Base-by-base conservation (phyloP, 306 rosid genomes). In the Quercus aquifolioides region DNA sequence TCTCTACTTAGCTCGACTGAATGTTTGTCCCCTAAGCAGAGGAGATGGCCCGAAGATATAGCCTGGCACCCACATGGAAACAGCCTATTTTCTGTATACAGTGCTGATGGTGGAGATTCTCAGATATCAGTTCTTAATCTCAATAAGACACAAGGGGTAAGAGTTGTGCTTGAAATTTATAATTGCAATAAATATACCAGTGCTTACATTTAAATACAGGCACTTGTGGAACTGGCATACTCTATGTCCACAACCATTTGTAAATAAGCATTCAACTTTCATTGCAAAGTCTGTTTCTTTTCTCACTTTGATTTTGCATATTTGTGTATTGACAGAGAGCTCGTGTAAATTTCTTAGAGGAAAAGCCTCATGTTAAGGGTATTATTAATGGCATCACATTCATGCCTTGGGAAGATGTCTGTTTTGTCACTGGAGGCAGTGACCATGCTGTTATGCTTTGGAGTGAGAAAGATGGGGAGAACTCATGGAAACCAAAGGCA, bases 21-120 rank as follows among this genome's bases (percentile, higher is more conserved):
- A 73, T 92, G 97, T 70, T 62, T 58, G 73, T 91, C 99, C 75
- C 82, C 84, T 55, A 87, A 91, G 58, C 92, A 87, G 56, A 87
- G 97, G 85, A 92, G 97, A 86, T 94, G 97, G 99, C 95, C 99
- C 3, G 99, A 94, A 85, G 97, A 91, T 84, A 77, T 94, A 71
- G 87, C 87, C 52, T 94, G 99, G 99, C 99, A 94, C 69, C 99
- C 97, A 6, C 90, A 91, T 46, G 99, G 99, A 65, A 82, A 83
- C 77, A 80, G 88, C 74, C 65, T 94, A 70, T 92, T 91, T 86
- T 88, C 94, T 62, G 94, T 87, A 20, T 94, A 94, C 78, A 88
- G 89, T 78, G 99, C 99, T 76, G 98, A 95, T 80, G 73, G 83
- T 74, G 96, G 97, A 30, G 99, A 95, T 65, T 88, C 96, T 56